A percentile compares a stretch with the other conserved stretches of the same genome.
Conservation (phyloP, 495 filamentous ascomycete species). For the Letharia lupina region DNA sequence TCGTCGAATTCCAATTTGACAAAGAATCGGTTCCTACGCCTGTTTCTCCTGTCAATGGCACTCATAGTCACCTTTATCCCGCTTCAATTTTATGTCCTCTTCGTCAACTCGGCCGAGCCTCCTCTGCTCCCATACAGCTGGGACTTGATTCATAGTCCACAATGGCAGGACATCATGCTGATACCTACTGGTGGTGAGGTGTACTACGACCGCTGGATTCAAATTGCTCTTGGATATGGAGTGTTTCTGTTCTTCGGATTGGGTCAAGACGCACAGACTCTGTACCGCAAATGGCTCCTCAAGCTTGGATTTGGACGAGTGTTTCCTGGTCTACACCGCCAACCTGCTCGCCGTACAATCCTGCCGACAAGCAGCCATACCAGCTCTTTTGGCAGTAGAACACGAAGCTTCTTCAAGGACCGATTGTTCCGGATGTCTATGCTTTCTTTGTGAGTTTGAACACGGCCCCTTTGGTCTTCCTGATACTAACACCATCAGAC, state of each 20-base stretch:
- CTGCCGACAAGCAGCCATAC: neutral
- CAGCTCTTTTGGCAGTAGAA: slow-evolving; percentile 10
- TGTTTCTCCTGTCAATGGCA: slow-evolving; percentile 64
- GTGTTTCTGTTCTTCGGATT: slow-evolving; percentile 77
- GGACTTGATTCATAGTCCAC: slow-evolving; percentile 44
- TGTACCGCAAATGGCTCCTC: slow-evolving; percentile 55
- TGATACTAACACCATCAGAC: neutral
- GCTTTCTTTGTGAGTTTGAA: slow-evolving; percentile 16
- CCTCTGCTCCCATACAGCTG: slow-evolving; percentile 45
- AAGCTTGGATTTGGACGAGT: slow-evolving; percentile 42
- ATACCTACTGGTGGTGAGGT: slow-evolving; percentile 48
- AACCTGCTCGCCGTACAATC: neutral
- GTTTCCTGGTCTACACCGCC: slow-evolving; percentile 31
- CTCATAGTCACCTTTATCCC: slow-evolving; percentile 63
- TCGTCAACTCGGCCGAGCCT: slow-evolving; percentile 35
- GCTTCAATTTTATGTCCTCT: slow-evolving; percentile 51
- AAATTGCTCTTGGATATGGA: slow-evolving; percentile 49
- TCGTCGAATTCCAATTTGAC: slow-evolving; percentile 48
- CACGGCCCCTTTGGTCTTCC: neutral
- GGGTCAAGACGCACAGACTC: slow-evolving; percentile 62
- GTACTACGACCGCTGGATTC: slow-evolving; percentile 59
- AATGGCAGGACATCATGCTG: slow-evolving; percentile 54
- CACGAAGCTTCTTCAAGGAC: slow-evolving; percentile 11
- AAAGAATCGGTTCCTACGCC: slow-evolving; percentile 65
- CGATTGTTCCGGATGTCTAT: slow-evolving; percentile 4